These are phyloP conservation scores for Diaporthe sp. DNA, from an alignment of 2,329 filamentous ascomycete genomes.

Conservation along the genomic window DNA sequence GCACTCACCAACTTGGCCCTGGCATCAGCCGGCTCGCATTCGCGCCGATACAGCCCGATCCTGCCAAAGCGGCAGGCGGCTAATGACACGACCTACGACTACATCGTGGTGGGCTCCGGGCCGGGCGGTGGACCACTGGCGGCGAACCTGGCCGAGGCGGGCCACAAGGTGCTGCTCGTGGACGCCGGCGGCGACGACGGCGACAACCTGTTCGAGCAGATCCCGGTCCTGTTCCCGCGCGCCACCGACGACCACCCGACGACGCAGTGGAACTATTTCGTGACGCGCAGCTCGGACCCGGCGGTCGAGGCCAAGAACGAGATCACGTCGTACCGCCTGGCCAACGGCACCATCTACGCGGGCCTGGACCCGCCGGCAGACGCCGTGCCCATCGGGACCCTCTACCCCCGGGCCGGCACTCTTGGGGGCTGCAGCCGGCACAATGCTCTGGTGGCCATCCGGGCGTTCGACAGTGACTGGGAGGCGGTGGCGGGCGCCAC, in stretches of 20 bases:
- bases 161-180: conserved; percentile 48
- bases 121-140: conserved; percentile 37
- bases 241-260: conserved; percentile 66
- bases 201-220: conserved; percentile 46
- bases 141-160: conserved; percentile 35
- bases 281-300: conserved; percentile 71
- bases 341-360: conserved; percentile 64
- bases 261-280: conserved; percentile 74
- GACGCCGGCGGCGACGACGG: conserved; percentile 72
- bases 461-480: conserved; percentile 67
- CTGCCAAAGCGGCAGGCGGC: conserved; percentile 10
- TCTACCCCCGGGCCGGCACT: conserved; percentile 70
- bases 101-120: conserved; percentile 38
- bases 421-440: conserved; percentile 71
- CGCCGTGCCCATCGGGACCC: conserved; percentile 64
- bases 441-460: conserved; percentile 67
- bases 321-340: conserved; percentile 70
- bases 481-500: conserved; percentile 66
- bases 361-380: conserved; percentile 66
- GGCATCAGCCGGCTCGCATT: background rate
- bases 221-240: conserved; percentile 60
- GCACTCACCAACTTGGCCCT: background rate
- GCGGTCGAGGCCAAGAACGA: conserved; percentile 66
- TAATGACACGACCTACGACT: conserved; percentile 35
- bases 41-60: conserved; percentile 19